Conservation (phyloP, 78 protist species). For the Tieghemostelium lacteum region DNA sequence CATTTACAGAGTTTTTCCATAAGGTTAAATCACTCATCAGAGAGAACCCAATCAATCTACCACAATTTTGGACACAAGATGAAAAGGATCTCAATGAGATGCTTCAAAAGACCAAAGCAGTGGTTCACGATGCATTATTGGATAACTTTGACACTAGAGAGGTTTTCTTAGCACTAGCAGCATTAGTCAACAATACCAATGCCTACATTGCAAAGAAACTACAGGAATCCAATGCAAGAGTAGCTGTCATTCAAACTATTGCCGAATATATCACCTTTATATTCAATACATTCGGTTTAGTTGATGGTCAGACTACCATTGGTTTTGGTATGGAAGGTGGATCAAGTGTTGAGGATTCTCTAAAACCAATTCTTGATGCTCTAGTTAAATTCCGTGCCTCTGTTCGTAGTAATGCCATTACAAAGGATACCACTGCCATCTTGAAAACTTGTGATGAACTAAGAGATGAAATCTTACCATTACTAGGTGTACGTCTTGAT, state of each 20-base stretch:
- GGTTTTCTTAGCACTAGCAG: slow-evolving; percentile 60
- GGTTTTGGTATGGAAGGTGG: slow-evolving; percentile 62
- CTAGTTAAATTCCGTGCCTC: slow-evolving; percentile 46
- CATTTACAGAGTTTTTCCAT: slow-evolving; percentile 93
- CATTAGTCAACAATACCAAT: slow-evolving; percentile 70
- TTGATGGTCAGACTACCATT: not conserved
- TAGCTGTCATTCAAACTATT: slow-evolving; percentile 15
- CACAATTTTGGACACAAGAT: slow-evolving; percentile 57
- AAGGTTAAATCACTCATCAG: slow-evolving; percentile 76
- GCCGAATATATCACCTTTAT: slow-evolving; percentile 79
- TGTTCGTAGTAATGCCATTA: slow-evolving; percentile 53
- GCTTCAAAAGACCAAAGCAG: slow-evolving; percentile 8
- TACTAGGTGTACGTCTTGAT: slow-evolving; percentile 66
- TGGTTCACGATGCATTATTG: slow-evolving; percentile 84
- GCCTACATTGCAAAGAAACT: slow-evolving; percentile 34
- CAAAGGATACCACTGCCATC: slow-evolving; percentile 17
- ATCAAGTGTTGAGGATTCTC: slow-evolving; percentile 18
- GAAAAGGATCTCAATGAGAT: slow-evolving; percentile 42
- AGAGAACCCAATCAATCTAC: not conserved
- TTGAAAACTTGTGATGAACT: slow-evolving; percentile 57
- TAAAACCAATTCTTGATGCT: slow-evolving; percentile 75
- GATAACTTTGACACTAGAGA: slow-evolving; percentile 95
- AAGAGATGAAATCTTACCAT: slow-evolving; percentile 77
- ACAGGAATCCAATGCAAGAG: slow-evolving; percentile 30
- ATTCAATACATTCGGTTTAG: slow-evolving; percentile 69